A percentile compares a stretch with the other conserved stretches of the same genome.
These are phyloP conservation scores for Macroventuria anomochaeta DNA, from an alignment of 2,329 filamentous ascomycete genomes.

Conservation along the genomic window DNA sequence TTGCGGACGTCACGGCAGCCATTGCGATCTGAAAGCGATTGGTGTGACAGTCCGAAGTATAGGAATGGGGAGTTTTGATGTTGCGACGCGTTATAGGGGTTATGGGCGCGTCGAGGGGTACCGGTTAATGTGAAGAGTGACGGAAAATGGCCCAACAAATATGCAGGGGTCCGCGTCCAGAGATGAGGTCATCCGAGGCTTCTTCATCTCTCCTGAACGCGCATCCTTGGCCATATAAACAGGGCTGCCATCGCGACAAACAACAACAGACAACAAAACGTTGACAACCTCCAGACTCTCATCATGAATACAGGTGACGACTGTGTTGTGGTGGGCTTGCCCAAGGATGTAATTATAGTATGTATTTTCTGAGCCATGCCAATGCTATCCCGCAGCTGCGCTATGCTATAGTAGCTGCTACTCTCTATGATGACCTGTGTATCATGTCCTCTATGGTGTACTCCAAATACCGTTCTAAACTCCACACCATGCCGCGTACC, in stretches of 20 bases:
- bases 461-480: background rate
- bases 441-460: background rate
- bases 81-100: slow-evolving; percentile 22
- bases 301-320: background rate
- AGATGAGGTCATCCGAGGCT: slow-evolving; percentile 11
- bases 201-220: slow-evolving; percentile 9
- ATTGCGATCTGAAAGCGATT: slow-evolving; percentile 1
- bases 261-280: background rate
- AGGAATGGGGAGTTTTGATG: background rate
- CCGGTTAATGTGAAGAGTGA: slow-evolving; percentile 11
- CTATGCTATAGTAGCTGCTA: background rate
- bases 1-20: slow-evolving; percentile 19
- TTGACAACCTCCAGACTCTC: background rate
- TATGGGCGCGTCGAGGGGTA: slow-evolving; percentile 25
- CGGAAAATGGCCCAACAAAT: slow-evolving; percentile 24
- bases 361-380: background rate
- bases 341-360: background rate
- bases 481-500: background rate
- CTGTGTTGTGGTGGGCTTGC: too few relatives aligned
- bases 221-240: slow-evolving; percentile 7
- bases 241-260: background rate
- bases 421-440: background rate
- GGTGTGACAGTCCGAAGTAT: background rate
- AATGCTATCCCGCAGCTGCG: background rate
- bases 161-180: slow-evolving; percentile 12